Conservation (phyloP, 306 rosid genomes). For the Vigna mungo region DNA sequence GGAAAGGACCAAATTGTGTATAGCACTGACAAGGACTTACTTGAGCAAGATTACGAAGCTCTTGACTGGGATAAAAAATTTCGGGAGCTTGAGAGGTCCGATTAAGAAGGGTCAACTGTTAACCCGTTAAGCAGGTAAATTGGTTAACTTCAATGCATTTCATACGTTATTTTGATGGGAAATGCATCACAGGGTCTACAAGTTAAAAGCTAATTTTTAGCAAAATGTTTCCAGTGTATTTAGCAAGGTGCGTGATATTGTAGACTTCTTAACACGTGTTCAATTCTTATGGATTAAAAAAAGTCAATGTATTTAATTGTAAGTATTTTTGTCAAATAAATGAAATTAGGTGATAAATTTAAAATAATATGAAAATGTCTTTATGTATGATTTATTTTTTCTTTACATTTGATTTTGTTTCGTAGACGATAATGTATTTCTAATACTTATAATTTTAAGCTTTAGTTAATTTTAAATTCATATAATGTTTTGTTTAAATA, state of each 20-base stretch:
- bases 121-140: constrained; percentile 35
- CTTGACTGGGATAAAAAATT: constrained; percentile 89
- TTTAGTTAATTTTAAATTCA: neutral
- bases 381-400: neutral
- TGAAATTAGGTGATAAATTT: neutral
- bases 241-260: too few relatives aligned
- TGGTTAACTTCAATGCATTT: constrained; percentile 4
- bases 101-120: constrained; percentile 51
- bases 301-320: neutral
- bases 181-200: constrained; percentile 7
- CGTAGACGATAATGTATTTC: neutral
- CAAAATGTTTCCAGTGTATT: neutral
- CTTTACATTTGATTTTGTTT: neutral
- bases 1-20: constrained; percentile 93
- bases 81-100: constrained; percentile 79
- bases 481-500: neutral
- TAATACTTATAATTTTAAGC: neutral
- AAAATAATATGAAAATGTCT: neutral
- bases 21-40: constrained; percentile 87
- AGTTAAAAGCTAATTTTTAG: neutral
- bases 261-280: too few relatives aligned
- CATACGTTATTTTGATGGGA: constrained; percentile 15
- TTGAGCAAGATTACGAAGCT: constrained; percentile 86
- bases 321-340: neutral
- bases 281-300: too few relatives aligned